Base-by-base conservation (phyloP, 2,329 filamentous ascomycete genomes). In the Sarocladiaceae sp. region DNA sequence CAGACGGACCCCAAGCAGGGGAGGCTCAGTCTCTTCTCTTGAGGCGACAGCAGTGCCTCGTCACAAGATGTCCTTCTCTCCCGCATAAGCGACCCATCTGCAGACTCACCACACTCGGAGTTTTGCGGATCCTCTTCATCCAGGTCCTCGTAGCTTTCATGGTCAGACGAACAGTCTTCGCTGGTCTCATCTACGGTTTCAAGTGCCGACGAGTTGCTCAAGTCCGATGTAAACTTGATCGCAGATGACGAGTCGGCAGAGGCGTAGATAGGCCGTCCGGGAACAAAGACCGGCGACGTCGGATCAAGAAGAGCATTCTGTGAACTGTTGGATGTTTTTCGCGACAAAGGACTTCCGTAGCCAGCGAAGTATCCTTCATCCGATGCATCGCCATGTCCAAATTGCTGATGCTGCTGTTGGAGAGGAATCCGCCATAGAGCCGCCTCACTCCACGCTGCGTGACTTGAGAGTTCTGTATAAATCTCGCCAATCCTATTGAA, bases 401-500 rank as follows among this genome's bases (percentile, higher is more conserved):
- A 4, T 26, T 49, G 46, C 47, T 37, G 47, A 23, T 50, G 29
- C 13, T 50, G 29, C 13, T 50, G 47, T 13, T 50, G 47, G 15
- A 37, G 47, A 6, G 47, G 47, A 7, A 50, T 50, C 20, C 47
- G 8, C 47, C 47, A 50, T 3, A 50, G 20, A 5, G 29, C 47
- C 3, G 47, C 47, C 31, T 50, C 29, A 12, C 18, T 26, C 68
- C 68, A 71, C 2, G 70, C 63, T 50, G 74, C 70, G 3, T 70
- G 68, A 35, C 69, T 72, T 56, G 73, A 71, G 13, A 77, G 70
- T 61, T 82, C 77, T 15, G 75, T 62, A 29, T 72, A 67, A 13
- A 83, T 57, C 53, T 82, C 77, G 12, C 71, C 65, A n/a, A 83
- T 64, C 2, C 77, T 66, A 15, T 65, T 53, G 35, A 76, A 61